Conservation (phyloP, 2,329 filamentous ascomycete genomes). For the Botryosphaeria dothidea region DNA sequence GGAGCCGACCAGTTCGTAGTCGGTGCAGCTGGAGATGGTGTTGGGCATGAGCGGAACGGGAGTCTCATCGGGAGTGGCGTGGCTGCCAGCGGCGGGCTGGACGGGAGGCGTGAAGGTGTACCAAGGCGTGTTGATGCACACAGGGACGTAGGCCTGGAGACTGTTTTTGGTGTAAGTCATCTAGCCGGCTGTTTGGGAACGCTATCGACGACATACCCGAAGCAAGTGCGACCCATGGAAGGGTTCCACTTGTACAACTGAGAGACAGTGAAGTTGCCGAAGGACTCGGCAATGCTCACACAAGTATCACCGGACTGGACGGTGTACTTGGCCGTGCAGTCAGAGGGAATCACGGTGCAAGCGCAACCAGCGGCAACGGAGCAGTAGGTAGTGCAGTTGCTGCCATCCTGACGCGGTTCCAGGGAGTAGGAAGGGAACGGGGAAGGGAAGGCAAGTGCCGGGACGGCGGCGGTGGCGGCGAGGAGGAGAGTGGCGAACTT, state of each 20-base stretch:
- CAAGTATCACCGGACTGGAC: constrained; percentile 34
- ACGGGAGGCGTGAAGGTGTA: constrained; percentile 28
- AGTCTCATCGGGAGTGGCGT: constrained; percentile 7
- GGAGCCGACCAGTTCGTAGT: constrained; percentile 29
- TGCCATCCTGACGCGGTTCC: not conserved
- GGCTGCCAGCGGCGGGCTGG: constrained; percentile 24
- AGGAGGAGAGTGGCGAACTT: constrained; percentile 1
- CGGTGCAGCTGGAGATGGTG: constrained; percentile 30
- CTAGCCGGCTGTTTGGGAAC: no score
- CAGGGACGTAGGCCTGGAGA: constrained; percentile 34
- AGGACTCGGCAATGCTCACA: constrained; percentile 31
- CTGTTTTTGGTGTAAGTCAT: no score
- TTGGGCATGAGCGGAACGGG: constrained; percentile 34
- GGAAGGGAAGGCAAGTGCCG: not conserved
- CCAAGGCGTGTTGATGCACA: constrained; percentile 32
- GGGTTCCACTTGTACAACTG: constrained; percentile 40
- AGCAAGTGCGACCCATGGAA: constrained; percentile 12
- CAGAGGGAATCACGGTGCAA: constrained; percentile 27
- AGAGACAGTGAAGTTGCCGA: constrained; percentile 36
- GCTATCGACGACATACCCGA: no score
- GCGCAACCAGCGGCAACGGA: constrained; percentile 26
- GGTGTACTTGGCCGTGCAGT: constrained; percentile 30
- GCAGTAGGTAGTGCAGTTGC: constrained; percentile 26
- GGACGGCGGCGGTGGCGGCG: not conserved
- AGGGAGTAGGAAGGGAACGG: constrained; percentile 9